Base-by-base conservation (phyloP, 352 stramenopile genomes). In the Phytophthora citricola region DNA sequence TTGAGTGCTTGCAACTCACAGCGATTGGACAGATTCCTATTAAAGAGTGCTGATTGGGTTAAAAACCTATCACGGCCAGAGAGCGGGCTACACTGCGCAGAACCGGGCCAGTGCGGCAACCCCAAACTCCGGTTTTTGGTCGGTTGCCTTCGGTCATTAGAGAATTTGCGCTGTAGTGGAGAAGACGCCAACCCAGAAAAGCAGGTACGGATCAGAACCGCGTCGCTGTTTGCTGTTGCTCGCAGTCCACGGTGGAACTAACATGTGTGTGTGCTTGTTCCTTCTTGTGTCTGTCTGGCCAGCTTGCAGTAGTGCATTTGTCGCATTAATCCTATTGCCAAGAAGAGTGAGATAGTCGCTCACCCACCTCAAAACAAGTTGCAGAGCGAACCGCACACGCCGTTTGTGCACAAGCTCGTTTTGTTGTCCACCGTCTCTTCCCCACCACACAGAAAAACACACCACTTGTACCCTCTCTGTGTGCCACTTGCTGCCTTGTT, bases 341-440 rank as follows among this genome's bases (percentile, higher is more conserved):
- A 54, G 57, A 66, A 56, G 53, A 73, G 49, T 40, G 38, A 67
- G 57, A 43, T 63, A 68, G 49, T 69, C 70, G 43, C n/a, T 63
- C 52, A 57, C 52, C 39, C 65, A 63, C 39, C 41, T 60, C 63
- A 76, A 69, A 79, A 76, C 66, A 78, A 78, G 66, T 75, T 75
- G 58, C 49, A 44, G 56, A 72, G 61, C 70, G 53, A 75, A 68
- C 11, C 46, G 45, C 41, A 69, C 63, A 47, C 63, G 46, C 24
- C 39, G 49, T 77, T 73, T 73, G 63, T 73, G 63, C 53, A 55
- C 63, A 44, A 74, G 59, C 69, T 77, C 69, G 15, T 68, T 66
- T 75, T 66, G 54, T 75, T 74, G 53, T 69, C 53, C 46, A 45
- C 36, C 29, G 1, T 55, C 46, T 45, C 50, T 48, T 53, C 52